Base-by-base conservation (phyloP, 2,329 filamentous ascomycete species). In the Ascochyta viciae-villosae region DNA sequence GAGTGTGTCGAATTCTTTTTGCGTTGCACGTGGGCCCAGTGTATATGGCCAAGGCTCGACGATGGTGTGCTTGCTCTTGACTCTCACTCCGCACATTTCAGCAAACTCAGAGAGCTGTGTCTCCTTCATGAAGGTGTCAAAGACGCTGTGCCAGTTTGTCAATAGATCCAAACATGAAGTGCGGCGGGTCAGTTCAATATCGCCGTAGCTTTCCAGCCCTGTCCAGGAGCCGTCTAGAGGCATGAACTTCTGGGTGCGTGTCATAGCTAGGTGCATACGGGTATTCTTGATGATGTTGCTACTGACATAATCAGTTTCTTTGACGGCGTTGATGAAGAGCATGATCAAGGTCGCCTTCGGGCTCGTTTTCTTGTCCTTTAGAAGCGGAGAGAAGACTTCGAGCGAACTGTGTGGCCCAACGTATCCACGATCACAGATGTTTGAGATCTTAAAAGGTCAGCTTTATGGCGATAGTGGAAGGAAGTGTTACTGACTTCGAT, bases 331-430 rank as follows among this genome's bases (percentile, higher is more conserved):
- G 44, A 77, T 60, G 67, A 79, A 81, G 0, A 79, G 68, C 9
- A 74, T 72, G n/a, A 82, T 53, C 0, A 81, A 64, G 0, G 76
- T 77, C 1, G 79, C 78, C 26, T 77, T 66, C 0, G 73, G 70
- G 52, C 80, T 81, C 6, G 70, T 39, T 1, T 3, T 1, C 7
- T 57, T 68, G 0, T 55, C 19, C 45, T 77, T 68, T 0, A 82
- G 73, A 2, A 79, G 49, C 0, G 68, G 72, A 4, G 57, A 64
- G 33, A 80, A 70, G 9, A 52, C 33, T 0, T 6, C 1, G 1
- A 80, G 51, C 0, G 65, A 71, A 0, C 13, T 27, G 2, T 47
- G 6, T 3, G 67, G 59, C 0, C 77, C 77, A 2, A 78, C 26
- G 42, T 73, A 78, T n/a, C 54, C 59, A 0, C 26, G 10, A 49